These are phyloP conservation scores for Calonectria ilicicola DNA, from an alignment of 2,329 filamentous ascomycete genomes.

Conservation along the genomic window DNA sequence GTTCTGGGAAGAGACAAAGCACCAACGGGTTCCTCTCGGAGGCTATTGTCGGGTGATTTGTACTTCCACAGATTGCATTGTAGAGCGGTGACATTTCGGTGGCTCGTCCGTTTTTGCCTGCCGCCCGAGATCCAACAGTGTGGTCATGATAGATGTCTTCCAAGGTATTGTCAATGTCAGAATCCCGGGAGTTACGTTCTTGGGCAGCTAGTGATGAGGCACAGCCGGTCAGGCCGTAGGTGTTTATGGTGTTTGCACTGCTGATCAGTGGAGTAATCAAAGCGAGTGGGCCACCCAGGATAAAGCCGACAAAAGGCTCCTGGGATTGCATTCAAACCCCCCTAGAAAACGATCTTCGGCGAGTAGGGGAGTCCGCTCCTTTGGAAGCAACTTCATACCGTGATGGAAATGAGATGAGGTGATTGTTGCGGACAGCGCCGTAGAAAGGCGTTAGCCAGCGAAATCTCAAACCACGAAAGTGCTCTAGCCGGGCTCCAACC, in stretches of 20 bases:
- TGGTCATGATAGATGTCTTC: slow-evolving; percentile 23
- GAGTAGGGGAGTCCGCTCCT: background rate
- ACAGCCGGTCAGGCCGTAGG: slow-evolving; percentile 40
- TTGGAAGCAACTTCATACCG: background rate
- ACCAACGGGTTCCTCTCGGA: background rate
- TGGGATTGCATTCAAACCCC: background rate
- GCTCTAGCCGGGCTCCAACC: background rate
- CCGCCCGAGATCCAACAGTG: slow-evolving; percentile 18
- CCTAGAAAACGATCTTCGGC: slow-evolving; percentile 15
- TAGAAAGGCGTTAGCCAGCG: background rate
- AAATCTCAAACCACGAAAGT: background rate
- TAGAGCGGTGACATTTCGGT: slow-evolving; percentile 27
- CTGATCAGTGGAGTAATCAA: slow-evolving; percentile 35
- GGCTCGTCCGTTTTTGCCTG: slow-evolving; percentile 13
- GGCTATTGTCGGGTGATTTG: background rate
- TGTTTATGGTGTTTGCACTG: slow-evolving; percentile 31
- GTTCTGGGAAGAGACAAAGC: too few relatives aligned
- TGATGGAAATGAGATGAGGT: slow-evolving; percentile 1
- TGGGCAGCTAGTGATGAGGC: slow-evolving; percentile 32
- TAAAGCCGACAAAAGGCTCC: slow-evolving; percentile 19
- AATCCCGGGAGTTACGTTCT: slow-evolving; percentile 23
- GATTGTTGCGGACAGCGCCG: background rate
- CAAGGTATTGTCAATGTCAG: slow-evolving; percentile 23
- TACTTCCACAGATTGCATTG: background rate
- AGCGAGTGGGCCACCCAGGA: slow-evolving; percentile 15